phyloP scores from a whole-genome alignment of 2,329 filamentous ascomycete species.

The Cladosporium sp. region DNA sequence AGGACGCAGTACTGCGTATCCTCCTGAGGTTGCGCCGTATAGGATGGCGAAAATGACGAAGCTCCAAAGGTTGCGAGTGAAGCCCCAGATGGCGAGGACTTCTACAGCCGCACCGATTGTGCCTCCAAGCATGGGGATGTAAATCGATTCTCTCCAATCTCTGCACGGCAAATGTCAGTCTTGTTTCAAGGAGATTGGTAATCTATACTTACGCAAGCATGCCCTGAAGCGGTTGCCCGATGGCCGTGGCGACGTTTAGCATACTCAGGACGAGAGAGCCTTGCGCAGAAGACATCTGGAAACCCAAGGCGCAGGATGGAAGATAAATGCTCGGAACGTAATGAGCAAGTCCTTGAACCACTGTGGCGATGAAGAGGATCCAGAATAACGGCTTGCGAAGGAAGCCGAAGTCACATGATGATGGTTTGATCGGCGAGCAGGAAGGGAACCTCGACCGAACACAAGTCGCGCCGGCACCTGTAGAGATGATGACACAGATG shows the following conservation, averaged over 20 bases:
- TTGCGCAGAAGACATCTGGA: neutral
- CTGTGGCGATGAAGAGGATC: neutral
- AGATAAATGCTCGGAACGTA: conserved; percentile 3
- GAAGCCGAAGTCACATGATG: neutral
- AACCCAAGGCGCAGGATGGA: neutral
- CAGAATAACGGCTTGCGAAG: neutral
- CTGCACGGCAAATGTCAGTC: neutral
- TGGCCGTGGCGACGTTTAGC: neutral
- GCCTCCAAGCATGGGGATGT: neutral
- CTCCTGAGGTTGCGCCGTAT: neutral
- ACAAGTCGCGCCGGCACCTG: neutral
- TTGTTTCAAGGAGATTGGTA: neutral
- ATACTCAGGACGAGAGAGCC: neutral
- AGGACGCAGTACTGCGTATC: neutral
- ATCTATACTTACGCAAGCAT: neutral
- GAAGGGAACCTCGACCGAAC: neutral
- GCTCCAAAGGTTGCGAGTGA: neutral
- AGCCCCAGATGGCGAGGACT: neutral
- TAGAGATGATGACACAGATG: neutral
- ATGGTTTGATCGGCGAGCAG: neutral
- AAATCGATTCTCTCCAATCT: neutral
- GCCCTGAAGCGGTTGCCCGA: neutral
- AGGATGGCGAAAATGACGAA: neutral
- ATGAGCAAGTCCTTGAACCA: conserved; percentile 3
- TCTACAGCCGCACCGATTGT: neutral